phyloP scores from a whole-genome alignment of 2,329 filamentous ascomycete species.

The Diaporthe sp. region DNA sequence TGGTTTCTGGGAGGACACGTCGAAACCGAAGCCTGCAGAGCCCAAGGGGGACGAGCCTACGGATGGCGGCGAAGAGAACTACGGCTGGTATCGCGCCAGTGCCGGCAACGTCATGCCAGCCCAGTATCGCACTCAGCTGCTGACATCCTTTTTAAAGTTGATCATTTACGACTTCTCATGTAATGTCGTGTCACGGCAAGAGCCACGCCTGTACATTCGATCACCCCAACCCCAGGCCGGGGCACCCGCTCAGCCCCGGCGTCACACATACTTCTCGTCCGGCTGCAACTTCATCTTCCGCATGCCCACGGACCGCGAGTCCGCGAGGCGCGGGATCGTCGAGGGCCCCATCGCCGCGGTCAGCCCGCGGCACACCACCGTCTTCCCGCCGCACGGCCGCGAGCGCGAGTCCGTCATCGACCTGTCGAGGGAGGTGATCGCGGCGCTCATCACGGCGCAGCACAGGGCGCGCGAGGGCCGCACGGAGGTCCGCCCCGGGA shows the following conservation, averaged over 20 bases:
- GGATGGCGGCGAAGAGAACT: slow-evolving; percentile 39
- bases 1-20: slow-evolving; percentile 73
- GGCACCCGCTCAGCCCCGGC: slow-evolving; percentile 43
- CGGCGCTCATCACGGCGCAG: slow-evolving; percentile 73
- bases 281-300: slow-evolving; percentile 72
- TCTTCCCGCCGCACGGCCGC: slow-evolving; percentile 57
- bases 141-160: slow-evolving; percentile 72
- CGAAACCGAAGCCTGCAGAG: slow-evolving; percentile 47
- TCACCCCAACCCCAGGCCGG: slow-evolving; percentile 47
- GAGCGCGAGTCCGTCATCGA: slow-evolving; percentile 72
- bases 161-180: slow-evolving; percentile 76
- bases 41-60: slow-evolving; percentile 31
- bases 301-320: slow-evolving; percentile 69
- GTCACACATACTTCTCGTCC: slow-evolving; percentile 69
- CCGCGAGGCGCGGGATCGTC: slow-evolving; percentile 69
- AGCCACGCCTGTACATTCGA: slow-evolving; percentile 70
- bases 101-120: slow-evolving; percentile 68
- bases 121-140: slow-evolving; percentile 68
- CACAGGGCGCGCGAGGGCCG: slow-evolving; percentile 71
- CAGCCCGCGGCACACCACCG: slow-evolving; percentile 67
- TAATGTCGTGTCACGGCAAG: slow-evolving; percentile 68
- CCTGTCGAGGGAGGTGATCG: slow-evolving; percentile 71
- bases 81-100: slow-evolving; percentile 58
- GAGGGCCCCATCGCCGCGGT: slow-evolving; percentile 74
- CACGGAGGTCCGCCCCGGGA: slow-evolving; percentile 67